phyloP scores from a whole-genome alignment of 2,329 filamentous ascomycete species.

The Calonectria pteridis region DNA sequence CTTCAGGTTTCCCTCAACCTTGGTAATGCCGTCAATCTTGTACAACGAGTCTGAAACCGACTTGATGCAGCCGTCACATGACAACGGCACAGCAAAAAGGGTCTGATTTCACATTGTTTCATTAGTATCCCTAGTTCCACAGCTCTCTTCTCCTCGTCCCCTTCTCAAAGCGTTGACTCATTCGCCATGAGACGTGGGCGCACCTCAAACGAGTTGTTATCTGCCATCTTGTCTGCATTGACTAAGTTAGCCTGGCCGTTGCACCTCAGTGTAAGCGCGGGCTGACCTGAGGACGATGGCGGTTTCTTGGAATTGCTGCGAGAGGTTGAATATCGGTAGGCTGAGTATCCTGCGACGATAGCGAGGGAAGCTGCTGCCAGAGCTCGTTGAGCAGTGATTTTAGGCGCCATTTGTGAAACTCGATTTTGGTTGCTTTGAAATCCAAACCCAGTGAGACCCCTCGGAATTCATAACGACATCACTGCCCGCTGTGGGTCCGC shows the following conservation, averaged over 20 bases:
- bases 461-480: constrained; percentile 34
- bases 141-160: constrained; percentile 39
- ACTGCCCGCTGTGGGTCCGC: constrained; percentile 32
- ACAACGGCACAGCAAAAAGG: constrained; percentile 93
- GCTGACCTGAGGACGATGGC: constrained; percentile 37
- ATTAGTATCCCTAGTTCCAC: constrained; percentile 47
- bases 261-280: constrained; percentile 42
- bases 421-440: constrained; percentile 50
- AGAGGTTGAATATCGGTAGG: constrained; percentile 44
- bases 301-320: constrained; percentile 35
- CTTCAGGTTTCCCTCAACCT: constrained; percentile 84
- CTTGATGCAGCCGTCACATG: constrained; percentile 89
- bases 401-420: constrained; percentile 44
- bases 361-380: constrained; percentile 46
- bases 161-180: constrained; percentile 40
- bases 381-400: constrained; percentile 42
- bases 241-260: constrained; percentile 35
- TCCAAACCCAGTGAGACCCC: constrained; percentile 43
- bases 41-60: constrained; percentile 84
- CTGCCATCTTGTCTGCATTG: constrained; percentile 55
- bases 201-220: constrained; percentile 62
- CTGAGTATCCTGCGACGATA: constrained; percentile 45
- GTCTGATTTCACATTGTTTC: constrained; percentile 70
- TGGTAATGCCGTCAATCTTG: constrained; percentile 82
- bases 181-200: constrained; percentile 39